Conservation (phyloP, 257 asterid genomes). For the Nyctanthes arbortristis region DNA sequence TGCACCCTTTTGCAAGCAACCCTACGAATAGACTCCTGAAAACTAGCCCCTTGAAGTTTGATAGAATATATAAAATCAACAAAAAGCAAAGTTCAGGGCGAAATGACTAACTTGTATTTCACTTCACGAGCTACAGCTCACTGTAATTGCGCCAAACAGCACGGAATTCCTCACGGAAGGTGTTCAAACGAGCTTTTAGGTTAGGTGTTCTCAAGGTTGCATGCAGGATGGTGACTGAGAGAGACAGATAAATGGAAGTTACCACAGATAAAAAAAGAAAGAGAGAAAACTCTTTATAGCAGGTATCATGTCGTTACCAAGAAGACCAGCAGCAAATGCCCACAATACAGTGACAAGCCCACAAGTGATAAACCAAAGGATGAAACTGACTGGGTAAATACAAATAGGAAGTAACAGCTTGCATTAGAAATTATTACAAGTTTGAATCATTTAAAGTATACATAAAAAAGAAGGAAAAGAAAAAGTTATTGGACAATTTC, state of each 20-base stretch:
- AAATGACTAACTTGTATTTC: conserved; percentile 32
- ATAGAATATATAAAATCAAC: neutral
- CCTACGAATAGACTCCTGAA: neutral
- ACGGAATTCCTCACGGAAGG: conserved; percentile 96
- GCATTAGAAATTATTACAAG: neutral
- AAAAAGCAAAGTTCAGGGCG: conserved; percentile 19
- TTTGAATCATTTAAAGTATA: conserved; percentile 11
- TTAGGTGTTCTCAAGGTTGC: conserved; percentile 98
- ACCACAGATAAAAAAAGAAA: neutral
- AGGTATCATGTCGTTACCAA: conserved; percentile 51
- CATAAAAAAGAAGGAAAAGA: neutral
- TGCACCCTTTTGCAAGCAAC: neutral
- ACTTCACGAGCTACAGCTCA: conserved; percentile 62
- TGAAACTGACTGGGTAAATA: conserved; percentile 60
- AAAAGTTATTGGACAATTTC: too few relatives aligned
- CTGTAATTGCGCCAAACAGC: conserved; percentile 97
- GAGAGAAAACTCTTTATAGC: conserved; percentile 14
- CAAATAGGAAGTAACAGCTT: neutral
- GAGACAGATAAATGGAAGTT: conserved; percentile 17
- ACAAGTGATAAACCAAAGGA: conserved; percentile 84
- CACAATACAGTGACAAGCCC: conserved; percentile 63
- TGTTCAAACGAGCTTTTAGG: conserved; percentile 92
- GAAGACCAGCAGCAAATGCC: conserved; percentile 73
- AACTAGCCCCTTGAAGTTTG: neutral
- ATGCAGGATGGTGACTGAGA: conserved; percentile 74